phyloP scores from a whole-genome alignment of 805 yeast species.

The Candida awuae region DNA sequence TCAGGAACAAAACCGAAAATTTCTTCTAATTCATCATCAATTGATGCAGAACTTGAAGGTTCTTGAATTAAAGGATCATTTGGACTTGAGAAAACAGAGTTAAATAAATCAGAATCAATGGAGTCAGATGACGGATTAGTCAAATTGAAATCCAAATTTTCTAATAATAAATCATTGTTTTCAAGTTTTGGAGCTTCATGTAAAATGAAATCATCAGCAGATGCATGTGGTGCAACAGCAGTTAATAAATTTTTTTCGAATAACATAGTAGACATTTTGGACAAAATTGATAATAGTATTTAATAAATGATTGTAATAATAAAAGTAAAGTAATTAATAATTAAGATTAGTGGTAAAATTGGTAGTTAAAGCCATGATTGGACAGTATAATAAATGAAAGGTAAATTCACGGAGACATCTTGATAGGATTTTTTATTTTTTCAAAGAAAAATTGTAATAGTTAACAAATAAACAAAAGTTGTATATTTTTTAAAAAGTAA shows the following conservation, averaged over 20 bases:
- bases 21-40: constrained; percentile 9
- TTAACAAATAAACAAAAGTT: constrained; percentile 6
- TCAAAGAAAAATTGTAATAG: constrained; percentile 8
- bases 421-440: constrained; percentile 14
- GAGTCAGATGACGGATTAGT: constrained; percentile 30
- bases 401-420: constrained; percentile 23
- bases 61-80: constrained; percentile 54
- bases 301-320: background rate
- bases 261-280: constrained; percentile 19
- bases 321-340: background rate
- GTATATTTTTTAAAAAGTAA: background rate
- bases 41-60: constrained; percentile 17
- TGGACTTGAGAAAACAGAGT: constrained; percentile 38
- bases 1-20: constrained; percentile 5
- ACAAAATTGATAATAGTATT: constrained; percentile 2
- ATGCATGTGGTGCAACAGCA: constrained; percentile 13
- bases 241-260: constrained; percentile 30
- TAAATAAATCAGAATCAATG: constrained; percentile 44
- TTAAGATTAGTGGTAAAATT: background rate
- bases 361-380: background rate
- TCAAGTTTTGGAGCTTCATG: constrained; percentile 7
- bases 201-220: constrained; percentile 1
- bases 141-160: constrained; percentile 7
- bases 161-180: constrained; percentile 7
- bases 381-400: background rate